Conservation (phyloP, 164 flowering plant species). For the Macadamia integrifolia region DNA sequence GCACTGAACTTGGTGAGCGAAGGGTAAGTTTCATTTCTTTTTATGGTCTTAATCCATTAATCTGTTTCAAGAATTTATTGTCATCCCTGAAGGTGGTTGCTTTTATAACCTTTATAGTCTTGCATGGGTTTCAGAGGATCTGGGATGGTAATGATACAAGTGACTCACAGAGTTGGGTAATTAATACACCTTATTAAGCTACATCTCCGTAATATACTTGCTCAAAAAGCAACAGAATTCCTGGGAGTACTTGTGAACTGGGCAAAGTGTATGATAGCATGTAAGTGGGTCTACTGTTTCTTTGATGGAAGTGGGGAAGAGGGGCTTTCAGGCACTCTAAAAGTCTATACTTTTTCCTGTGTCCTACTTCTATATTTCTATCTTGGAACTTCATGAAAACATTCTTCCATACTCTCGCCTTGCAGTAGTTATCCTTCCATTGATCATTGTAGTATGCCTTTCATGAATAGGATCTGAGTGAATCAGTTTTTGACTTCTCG, state of each 20-base stretch:
- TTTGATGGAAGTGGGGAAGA: background rate
- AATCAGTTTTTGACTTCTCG: too few species aligned
- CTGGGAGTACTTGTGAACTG: background rate
- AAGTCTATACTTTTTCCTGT: background rate
- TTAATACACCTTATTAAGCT: background rate
- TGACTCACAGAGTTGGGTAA: background rate
- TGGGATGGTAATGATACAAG: background rate
- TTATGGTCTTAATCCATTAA: background rate
- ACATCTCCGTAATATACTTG: background rate
- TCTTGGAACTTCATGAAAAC: background rate
- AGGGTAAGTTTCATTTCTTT: constrained; percentile 60
- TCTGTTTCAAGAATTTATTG: background rate
- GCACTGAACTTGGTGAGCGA: constrained; percentile 81
- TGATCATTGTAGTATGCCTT: background rate
- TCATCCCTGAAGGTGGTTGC: background rate
- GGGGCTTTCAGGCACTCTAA: background rate
- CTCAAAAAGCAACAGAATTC: background rate
- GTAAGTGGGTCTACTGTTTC: background rate
- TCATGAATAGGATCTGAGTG: too few species aligned
- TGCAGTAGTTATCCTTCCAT: background rate
- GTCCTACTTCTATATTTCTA: background rate
- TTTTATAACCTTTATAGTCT: background rate
- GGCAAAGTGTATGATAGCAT: background rate
- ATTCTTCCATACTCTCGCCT: background rate
- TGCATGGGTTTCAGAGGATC: background rate